A percentile compares a stretch with the other conserved stretches of the same genome.
Evolutionary conservation across 116 monocot genomes (phyloP).

Genomic region (Iris pallida): DNA sequence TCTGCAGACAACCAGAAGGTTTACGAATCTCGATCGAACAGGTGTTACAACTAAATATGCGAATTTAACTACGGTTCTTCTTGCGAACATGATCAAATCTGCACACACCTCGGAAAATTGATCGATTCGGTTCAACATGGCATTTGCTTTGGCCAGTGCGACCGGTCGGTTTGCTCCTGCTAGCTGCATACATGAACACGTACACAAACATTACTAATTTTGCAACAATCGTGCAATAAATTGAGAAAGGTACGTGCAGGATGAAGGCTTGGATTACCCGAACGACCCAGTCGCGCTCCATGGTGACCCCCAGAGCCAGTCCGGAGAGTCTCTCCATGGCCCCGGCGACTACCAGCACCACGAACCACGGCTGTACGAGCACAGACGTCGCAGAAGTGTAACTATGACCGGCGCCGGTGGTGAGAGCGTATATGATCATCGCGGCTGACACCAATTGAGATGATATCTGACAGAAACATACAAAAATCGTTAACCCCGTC

Average conservation of each 20-base stretch:
- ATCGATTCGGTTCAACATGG: slow-evolving; percentile 79
- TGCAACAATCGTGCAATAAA: no score
- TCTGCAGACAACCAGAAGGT: slow-evolving; percentile 32
- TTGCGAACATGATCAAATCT: no score
- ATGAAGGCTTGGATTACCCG: slow-evolving; percentile 45
- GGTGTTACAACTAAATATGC: no score
- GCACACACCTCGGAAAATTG: slow-evolving; percentile 83
- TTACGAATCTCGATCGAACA: no score
- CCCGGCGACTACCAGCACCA: slow-evolving; percentile 51
- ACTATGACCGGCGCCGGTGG: slow-evolving; percentile 1
- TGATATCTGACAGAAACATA: slow-evolving; percentile 45
- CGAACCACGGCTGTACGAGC: slow-evolving; percentile 88
- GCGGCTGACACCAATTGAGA: slow-evolving; percentile 77
- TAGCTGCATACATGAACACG: slow-evolving; percentile 49
- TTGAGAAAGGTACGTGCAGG: not conserved
- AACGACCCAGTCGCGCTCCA: slow-evolving; percentile 97
- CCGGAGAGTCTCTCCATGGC: slow-evolving; percentile 81
- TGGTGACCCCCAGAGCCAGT: slow-evolving; percentile 73
- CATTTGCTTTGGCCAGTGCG: slow-evolving; percentile 87
- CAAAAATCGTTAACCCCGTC: not conserved
- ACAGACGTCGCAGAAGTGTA: slow-evolving; percentile 47
- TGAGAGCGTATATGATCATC: slow-evolving; percentile 76
- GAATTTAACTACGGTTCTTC: no score
- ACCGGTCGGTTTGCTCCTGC: slow-evolving; percentile 77
- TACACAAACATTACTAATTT: slow-evolving; percentile 2